A percentile compares a stretch with the other conserved stretches of the same genome.
Evolutionary conservation across 768 basidiomycete species (phyloP).

Genomic region (Boletus huronensis): DNA sequence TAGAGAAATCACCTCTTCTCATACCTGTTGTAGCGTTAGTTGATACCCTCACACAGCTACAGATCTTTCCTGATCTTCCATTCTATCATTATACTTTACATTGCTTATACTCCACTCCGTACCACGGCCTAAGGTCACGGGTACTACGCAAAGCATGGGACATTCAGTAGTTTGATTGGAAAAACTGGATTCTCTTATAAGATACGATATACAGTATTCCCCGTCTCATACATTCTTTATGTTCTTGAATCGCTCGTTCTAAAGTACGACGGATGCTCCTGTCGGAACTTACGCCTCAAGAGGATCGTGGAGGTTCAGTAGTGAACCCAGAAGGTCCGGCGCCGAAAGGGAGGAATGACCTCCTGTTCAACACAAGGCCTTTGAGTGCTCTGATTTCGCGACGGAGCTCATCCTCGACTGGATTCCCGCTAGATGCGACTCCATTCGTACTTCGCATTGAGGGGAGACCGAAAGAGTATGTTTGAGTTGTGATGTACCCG

Average conservation of each 20-base stretch:
- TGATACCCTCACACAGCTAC: neutral
- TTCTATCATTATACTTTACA: neutral
- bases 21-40: neutral
- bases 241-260: neutral
- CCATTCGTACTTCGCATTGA: slow-evolving; percentile 20
- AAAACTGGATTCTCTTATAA: neutral
- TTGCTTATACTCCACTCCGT: neutral
- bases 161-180: neutral
- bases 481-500: slow-evolving; percentile 73
- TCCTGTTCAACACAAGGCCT: slow-evolving; percentile 75
- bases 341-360: slow-evolving; percentile 24
- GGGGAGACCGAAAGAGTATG: slow-evolving; percentile 41
- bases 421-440: slow-evolving; percentile 14
- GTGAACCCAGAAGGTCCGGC: slow-evolving; percentile 4
- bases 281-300: neutral
- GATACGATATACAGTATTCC: neutral
- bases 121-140: neutral
- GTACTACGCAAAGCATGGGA: neutral
- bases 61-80: neutral
- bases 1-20: neutral
- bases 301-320: slow-evolving; percentile 1
- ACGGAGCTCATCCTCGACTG: slow-evolving; percentile 59
- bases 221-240: neutral
- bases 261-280: neutral
- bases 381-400: slow-evolving; percentile 76